phyloP scores from a whole-genome alignment of 2,329 filamentous ascomycete species.

The Pseudogymnoascus sp. region DNA sequence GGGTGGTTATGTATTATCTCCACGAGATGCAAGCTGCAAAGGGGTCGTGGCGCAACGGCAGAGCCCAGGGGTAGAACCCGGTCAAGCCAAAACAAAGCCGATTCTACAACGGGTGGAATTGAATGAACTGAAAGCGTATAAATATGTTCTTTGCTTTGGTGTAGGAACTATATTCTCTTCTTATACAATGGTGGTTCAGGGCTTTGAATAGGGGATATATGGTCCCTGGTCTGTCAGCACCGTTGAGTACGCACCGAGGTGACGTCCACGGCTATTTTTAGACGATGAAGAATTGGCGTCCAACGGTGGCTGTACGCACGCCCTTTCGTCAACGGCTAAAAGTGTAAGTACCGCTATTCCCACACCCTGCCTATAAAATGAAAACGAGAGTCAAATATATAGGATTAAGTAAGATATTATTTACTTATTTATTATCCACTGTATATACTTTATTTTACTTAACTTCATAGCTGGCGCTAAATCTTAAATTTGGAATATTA shows the following conservation, averaged over 20 bases:
- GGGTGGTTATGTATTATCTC: not conserved
- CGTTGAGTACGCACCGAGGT: not conserved
- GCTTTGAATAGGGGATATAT: not conserved
- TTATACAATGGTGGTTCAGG: not conserved
- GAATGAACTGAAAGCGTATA: not conserved
- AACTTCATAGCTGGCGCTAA: not conserved
- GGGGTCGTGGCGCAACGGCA: not conserved
- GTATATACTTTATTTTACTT: not conserved
- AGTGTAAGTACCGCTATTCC: not conserved
- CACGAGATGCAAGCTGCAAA: not conserved
- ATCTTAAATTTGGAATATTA: not conserved
- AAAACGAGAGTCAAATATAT: not conserved
- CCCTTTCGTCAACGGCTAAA: not conserved
- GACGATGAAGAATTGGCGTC: not conserved
- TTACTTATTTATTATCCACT: not conserved
- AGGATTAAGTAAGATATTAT: not conserved
- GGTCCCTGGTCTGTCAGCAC: not conserved
- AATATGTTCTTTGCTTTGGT: not conserved
- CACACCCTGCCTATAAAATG: not conserved
- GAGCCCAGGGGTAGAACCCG: not conserved
- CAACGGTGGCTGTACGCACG: not conserved
- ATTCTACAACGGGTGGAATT: not conserved
- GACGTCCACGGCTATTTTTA: not conserved
- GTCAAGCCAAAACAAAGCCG: not conserved
- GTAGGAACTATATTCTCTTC: not conserved